Base-by-base conservation (phyloP, 257 asterid species). In the Plantago major region DNA sequence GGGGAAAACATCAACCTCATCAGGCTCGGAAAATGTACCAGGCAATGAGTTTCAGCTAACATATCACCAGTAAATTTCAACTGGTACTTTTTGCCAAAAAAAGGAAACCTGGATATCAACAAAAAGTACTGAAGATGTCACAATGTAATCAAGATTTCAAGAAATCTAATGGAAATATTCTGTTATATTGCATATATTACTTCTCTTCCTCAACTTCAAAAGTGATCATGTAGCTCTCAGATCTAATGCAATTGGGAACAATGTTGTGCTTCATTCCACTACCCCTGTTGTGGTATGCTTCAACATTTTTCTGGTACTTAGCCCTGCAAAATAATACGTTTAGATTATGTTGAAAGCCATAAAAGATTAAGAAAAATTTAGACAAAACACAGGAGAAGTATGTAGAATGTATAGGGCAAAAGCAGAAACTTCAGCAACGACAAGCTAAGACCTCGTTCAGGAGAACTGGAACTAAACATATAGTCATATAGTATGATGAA, bases 151-250 rank as follows among this genome's bases (percentile, higher is more conserved):
- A 38, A 63, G 11, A 68, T 62, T 60, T 16, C 47, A 57, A 15
- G 62, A 68, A 67, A 64, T 42, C 42, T 42, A 63, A 65, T 11
- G 16, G 54, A 59, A 72, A 69, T 33, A 62, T 33, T 66, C 52
- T 49, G 46, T 66, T 37, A 65, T 58, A 68, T 62, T 52, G 63
- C 62, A 67, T 60, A 28, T 68, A 44, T 84, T 60, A 91, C 97
- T 92, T 92, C 81, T 92, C 98, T 76, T 89, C 98, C 93, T 92
- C 98, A 53, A 89, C 86, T 79, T 92, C 98, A 69, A 92, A 92
- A 58, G 96, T 87, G 54, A 92, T 89, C 87, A 79, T 84, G 86
- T 92, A 92, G 75, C 85, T 79, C 77, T 92, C 98, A 33, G 97
- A 89, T 81, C 96, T 77, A 68, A 92, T 86, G 78, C 95, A 89